Percentiles rank a stretch among this genome's conserved stretches.
These are phyloP conservation scores for Fusarium acutatum DNA, from an alignment of 2,329 filamentous ascomycete species.

Conservation along the genomic window DNA sequence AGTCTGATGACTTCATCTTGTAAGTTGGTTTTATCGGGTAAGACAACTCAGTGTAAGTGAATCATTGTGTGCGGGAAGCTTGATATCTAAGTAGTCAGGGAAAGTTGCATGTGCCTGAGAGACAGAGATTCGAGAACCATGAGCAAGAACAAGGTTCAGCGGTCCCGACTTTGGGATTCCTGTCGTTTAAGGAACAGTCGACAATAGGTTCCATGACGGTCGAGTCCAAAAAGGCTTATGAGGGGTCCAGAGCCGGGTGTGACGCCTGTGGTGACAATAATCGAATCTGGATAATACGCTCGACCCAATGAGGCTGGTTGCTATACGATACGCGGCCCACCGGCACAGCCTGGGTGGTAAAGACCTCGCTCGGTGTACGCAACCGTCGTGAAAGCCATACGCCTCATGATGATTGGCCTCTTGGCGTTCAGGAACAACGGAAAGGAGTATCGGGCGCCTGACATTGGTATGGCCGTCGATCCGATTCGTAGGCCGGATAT, in stretches of 20 bases:
- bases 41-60: background rate
- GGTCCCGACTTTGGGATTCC: background rate
- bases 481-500: constrained; percentile 12
- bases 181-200: background rate
- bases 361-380: background rate
- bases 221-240: background rate
- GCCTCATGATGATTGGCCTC: background rate
- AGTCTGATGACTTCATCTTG: constrained; percentile 22
- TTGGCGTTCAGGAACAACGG: constrained; percentile 3
- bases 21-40: background rate
- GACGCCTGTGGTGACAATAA: constrained; percentile 14
- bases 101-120: background rate
- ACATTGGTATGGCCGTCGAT: constrained; percentile 3
- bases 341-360: background rate
- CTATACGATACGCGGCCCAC: background rate
- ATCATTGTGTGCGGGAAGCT: background rate
- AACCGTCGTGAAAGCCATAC: background rate
- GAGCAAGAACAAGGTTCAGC: background rate
- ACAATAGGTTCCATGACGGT: background rate
- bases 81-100: constrained; percentile 16
- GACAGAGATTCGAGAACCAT: background rate
- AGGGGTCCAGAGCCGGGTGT: background rate
- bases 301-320: background rate
- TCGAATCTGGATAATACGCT: background rate
- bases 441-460: background rate